Conservation (phyloP, 768 basidiomycete genomes). For the Termitomyces sp. region DNA sequence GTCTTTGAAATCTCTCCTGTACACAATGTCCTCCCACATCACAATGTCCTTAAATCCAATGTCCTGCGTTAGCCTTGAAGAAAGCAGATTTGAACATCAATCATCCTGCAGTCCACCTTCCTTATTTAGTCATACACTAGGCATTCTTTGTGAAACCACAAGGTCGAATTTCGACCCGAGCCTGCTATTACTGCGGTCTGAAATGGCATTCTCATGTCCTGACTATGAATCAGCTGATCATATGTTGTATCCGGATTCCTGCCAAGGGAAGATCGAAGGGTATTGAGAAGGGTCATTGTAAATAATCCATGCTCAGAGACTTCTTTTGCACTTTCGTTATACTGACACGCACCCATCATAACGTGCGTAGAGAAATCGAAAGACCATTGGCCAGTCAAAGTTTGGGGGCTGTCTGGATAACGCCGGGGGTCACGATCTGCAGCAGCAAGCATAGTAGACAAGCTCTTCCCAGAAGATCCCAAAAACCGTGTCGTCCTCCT, state of each 20-base stretch:
- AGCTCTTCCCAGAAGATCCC: neutral
- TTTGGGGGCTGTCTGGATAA: neutral
- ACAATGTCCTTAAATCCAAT: too few relatives aligned
- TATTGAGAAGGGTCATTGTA: neutral
- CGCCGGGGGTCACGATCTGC: neutral
- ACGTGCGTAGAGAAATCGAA: neutral
- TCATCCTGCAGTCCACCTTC: too few relatives aligned
- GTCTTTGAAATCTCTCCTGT: too few relatives aligned
- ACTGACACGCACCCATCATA: neutral
- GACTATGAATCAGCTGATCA: neutral
- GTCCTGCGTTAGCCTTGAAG: too few relatives aligned
- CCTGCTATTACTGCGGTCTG: neutral
- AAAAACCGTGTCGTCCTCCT: neutral
- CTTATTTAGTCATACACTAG: too few relatives aligned
- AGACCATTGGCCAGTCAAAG: neutral
- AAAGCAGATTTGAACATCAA: too few relatives aligned
- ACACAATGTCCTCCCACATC: too few relatives aligned
- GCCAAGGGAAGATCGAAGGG: neutral
- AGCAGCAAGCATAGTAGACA: neutral
- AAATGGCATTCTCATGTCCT: neutral
- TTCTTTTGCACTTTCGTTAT: neutral
- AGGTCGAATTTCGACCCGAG: neutral
- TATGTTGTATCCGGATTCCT: neutral
- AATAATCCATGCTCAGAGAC: neutral
- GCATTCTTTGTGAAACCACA: neutral